Base-by-base conservation (phyloP, 306 rosid genomes). In the Vachellia pachyceras region DNA sequence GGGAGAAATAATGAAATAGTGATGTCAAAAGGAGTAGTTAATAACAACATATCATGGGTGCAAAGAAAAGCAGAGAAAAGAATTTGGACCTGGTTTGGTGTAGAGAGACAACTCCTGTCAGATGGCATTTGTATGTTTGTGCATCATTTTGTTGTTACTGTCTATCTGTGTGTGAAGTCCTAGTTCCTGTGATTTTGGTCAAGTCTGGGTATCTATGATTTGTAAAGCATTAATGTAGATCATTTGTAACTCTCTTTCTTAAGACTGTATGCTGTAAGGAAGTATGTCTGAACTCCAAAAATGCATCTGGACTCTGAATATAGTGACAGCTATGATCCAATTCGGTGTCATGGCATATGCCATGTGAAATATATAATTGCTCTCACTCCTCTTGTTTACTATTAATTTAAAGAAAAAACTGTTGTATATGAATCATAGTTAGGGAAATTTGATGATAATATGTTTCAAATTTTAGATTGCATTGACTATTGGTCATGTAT, bases 401-500 rank as follows among this genome's bases (percentile, higher is more conserved):
- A 67, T 39, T 66, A 13, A 33, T 18, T 41, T 41, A 6, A 64
- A 15, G 69, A 10, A 68, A 68, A 41, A 40, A 39, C 5, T 68
- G 78, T 47, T 75, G 42, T 17, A 22, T 50, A 50, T 68, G 33
- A 69, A 35, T 67, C 41, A n/a, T 60, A 67, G 67, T 58, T 36
- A 7, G 50, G 64, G 73, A 50, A 75, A 60, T 69, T 64, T 71
- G 47, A 54, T 44, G n/a, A 66, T 33, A 77, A 52, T 36, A 55
- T 54, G 9, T 83, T 67, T 17, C 46, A 17, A 17, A 49, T 35
- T 45, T 65, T 20, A 57, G 29, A 66, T 33, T 41, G 36, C 45
- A 35, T 69, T 25, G 75, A 58, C 40, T 41, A 29, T 67, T 80
- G 44, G 60, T 41, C 25, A 9, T 46, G 47, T 44, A 50, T 78